Base-by-base conservation (phyloP, 352 stramenopile genomes). In the Phytophthora citricola region DNA sequence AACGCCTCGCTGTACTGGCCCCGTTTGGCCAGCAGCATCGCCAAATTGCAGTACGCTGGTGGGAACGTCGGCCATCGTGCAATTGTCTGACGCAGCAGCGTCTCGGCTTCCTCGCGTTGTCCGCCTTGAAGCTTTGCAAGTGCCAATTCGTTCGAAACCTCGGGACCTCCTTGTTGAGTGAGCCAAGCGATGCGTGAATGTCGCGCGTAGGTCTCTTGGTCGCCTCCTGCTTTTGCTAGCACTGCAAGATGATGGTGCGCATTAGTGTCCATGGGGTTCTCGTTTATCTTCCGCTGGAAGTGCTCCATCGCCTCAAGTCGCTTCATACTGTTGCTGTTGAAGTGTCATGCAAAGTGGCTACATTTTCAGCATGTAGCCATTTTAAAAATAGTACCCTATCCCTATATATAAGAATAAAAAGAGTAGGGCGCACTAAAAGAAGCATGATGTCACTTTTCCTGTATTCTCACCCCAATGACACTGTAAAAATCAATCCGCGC, bases 221-320 rank as follows among this genome's bases (percentile, higher is more conserved):
- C 73, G 8, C 77, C 77, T 24, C 71, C 63, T 5, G 78, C 82
- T n/a, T 63, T 73, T 27, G 75, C 83, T 5, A 93, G 53, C 46
- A 82, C 79, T n/a, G 85, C 75, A 17, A 91, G 61, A 48, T 91
- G 58, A 51, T 89, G 82, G 47, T 89, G 79, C 22, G 79, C 79
- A 60, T 73, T 71, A 3, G 60, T 66, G 39, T 91, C 73, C 71
- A 89, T 81, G 36, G 84, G 67, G 53, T 90, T 82, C 27, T 79
- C 65, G 7, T 80, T 66, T 5, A 82, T 71, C 56, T 87, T 89
- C 24, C 64, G 60, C 55, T 81, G 75, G 67, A 90, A 93, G 63
- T 87, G 81, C 62, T 71, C 68, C 49, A 91, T 87, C 56, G 82
- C 84, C 31, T 86, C 77, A 41, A 79, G 44, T 2, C 79, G 70